phyloP scores from a whole-genome alignment of 2,329 filamentous ascomycete genomes.

The Fonsecaea pedrosoi region DNA sequence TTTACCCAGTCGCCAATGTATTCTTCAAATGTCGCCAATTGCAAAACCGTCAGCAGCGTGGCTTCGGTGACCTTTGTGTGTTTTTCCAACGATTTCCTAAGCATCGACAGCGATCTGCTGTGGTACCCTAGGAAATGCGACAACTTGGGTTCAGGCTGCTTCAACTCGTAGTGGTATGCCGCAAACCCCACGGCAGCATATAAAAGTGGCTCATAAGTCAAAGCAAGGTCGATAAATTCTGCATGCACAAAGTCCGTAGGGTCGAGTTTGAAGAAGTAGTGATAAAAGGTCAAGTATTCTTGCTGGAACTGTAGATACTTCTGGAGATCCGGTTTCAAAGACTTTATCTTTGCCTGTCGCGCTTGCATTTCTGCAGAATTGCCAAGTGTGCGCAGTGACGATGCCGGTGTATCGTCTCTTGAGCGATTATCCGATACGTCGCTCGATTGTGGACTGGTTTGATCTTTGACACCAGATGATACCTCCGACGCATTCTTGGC shows the following conservation, averaged over 20 bases:
- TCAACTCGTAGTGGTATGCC: constrained; percentile 81
- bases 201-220: constrained; percentile 79
- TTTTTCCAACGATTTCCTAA: constrained; percentile 73
- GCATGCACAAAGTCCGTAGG: constrained; percentile 74
- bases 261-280: constrained; percentile 80
- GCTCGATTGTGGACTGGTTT: constrained; percentile 56
- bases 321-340: constrained; percentile 72
- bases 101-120: constrained; percentile 80
- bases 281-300: constrained; percentile 77
- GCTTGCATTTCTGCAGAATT: constrained; percentile 35
- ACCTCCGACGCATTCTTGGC: constrained; percentile 36
- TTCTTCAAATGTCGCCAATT: constrained; percentile 94
- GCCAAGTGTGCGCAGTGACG: constrained; percentile 35
- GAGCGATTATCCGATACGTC: constrained; percentile 52
- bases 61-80: constrained; percentile 74
- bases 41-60: constrained; percentile 84
- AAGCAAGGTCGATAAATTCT: constrained; percentile 73
- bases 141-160: constrained; percentile 73
- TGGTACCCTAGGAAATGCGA: constrained; percentile 87
- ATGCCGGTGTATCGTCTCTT: constrained; percentile 44
- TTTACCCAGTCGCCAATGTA: constrained; percentile 96
- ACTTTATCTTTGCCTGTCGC: constrained; percentile 41
- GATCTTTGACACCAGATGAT: constrained; percentile 43
- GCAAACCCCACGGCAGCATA: constrained; percentile 88
- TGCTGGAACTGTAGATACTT: constrained; percentile 80